Evolutionary conservation across 192 early-diverging fungal species (phyloP).

Genomic region (Rhizophagus clarus): DNA sequence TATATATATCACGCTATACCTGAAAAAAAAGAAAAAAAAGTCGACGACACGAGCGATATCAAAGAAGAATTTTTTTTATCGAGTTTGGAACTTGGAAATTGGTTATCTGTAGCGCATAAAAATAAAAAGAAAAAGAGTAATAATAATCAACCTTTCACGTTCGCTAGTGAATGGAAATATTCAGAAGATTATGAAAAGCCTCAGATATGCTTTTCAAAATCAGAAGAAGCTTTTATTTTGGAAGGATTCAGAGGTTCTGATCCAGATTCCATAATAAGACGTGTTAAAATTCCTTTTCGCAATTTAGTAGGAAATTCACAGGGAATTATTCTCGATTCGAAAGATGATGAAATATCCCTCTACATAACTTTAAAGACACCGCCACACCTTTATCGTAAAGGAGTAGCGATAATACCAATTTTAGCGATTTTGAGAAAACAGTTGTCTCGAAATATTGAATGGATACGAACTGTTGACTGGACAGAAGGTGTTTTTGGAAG

Average conservation of each 20-base stretch:
- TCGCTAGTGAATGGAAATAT: not conserved
- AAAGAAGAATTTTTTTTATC: not conserved
- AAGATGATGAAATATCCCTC: not conserved
- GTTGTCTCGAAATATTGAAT: not conserved
- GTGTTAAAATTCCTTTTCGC: not conserved
- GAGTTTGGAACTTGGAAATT: not conserved
- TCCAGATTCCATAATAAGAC: not conserved
- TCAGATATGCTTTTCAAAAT: not conserved
- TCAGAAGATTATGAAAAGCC: not conserved
- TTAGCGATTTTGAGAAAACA: not conserved
- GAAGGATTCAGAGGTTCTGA: not conserved
- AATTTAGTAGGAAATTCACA: not conserved
- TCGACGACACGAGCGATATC: not conserved
- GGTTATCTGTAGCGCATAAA: not conserved
- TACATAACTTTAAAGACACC: conserved; percentile 13
- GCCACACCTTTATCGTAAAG: not conserved
- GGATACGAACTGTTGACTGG: conserved; percentile 18
- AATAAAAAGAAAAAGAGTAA: no score
- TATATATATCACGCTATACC: not conserved
- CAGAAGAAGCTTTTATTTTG: not conserved
- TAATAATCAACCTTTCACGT: not conserved
- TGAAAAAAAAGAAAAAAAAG: not conserved
- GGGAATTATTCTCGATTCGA: not conserved
- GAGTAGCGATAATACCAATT: no score
- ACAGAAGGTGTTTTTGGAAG: conserved; percentile 6